A percentile compares a stretch with the other conserved stretches of the same genome.
phyloP scores from a whole-genome alignment of 75 land plant species.

The Sequoia sempervirens region DNA sequence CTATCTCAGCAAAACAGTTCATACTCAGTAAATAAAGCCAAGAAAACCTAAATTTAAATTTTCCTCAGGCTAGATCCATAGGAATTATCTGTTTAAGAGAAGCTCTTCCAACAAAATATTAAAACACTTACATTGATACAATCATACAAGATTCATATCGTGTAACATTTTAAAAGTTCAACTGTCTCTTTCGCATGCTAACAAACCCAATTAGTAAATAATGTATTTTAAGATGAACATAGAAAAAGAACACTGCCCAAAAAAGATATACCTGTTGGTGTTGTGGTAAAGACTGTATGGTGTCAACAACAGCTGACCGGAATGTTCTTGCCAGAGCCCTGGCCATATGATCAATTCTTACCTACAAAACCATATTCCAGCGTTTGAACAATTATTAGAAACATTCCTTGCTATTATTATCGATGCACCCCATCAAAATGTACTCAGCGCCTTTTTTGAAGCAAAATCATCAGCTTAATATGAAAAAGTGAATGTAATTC shows the following conservation, averaged over 20 bases:
- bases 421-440: background rate
- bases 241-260: no score
- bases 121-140: background rate
- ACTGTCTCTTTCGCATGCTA: background rate
- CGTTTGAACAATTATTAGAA: background rate
- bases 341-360: constrained; percentile 82
- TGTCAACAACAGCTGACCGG: constrained; percentile 71
- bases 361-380: constrained; percentile 39
- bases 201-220: background rate
- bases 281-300: constrained; percentile 77
- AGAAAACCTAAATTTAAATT: background rate
- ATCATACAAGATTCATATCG: background rate
- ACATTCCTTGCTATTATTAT: background rate
- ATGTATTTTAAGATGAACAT: background rate
- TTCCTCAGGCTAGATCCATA: background rate
- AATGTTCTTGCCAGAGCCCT: constrained; percentile 74
- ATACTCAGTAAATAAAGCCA: no score
- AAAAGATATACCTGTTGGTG: constrained; percentile 80
- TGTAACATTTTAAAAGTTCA: background rate
- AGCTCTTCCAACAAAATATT: background rate
- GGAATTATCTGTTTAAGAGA: background rate
- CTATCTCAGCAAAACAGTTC: background rate
- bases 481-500: background rate
- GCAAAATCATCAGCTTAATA: background rate
- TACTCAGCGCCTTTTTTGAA: background rate